phyloP scores from a whole-genome alignment of 2,329 filamentous ascomycete species.

The Hypoxylon sp. region DNA sequence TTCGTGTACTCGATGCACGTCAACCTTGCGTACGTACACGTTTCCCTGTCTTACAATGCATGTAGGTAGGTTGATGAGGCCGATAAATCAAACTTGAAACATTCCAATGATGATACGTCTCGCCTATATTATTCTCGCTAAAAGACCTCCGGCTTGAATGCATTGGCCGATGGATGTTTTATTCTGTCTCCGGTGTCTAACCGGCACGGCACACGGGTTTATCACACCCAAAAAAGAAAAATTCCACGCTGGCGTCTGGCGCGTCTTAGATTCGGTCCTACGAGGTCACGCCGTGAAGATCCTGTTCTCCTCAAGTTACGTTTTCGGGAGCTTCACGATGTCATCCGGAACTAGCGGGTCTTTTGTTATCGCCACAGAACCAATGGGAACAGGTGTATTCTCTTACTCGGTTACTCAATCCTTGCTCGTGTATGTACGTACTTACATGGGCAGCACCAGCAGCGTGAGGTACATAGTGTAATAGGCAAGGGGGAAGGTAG shows the following conservation, averaged over 20 bases:
- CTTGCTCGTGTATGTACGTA: not conserved
- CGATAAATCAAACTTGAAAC: not conserved
- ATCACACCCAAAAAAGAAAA: slow-evolving; percentile 16
- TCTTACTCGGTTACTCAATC: not conserved
- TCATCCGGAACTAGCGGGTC: slow-evolving; percentile 6
- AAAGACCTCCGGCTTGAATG: not conserved
- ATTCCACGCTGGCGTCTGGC: slow-evolving; percentile 16
- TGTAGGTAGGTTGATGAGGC: not conserved
- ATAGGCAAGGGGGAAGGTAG: too few relatives aligned
- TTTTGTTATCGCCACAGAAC: slow-evolving; percentile 13
- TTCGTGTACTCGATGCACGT: slow-evolving; percentile 11
- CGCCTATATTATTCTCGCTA: not conserved
- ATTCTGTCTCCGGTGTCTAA: slow-evolving; percentile 12
- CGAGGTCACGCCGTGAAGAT: slow-evolving; percentile 11
- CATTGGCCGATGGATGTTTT: not conserved
- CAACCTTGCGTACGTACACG: not conserved
- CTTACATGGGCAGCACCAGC: too few relatives aligned
- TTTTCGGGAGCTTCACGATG: not conserved
- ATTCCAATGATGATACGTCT: not conserved
- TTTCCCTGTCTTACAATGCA: not conserved
- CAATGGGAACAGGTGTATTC: slow-evolving; percentile 11
- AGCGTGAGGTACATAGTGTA: too few relatives aligned
- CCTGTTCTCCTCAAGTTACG: slow-evolving; percentile 7
- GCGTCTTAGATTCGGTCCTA: slow-evolving; percentile 38
- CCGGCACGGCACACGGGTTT: not conserved